Evolutionary conservation across 2,329 filamentous ascomycete genomes (phyloP).

Genomic region (Septoria petroselini): DNA sequence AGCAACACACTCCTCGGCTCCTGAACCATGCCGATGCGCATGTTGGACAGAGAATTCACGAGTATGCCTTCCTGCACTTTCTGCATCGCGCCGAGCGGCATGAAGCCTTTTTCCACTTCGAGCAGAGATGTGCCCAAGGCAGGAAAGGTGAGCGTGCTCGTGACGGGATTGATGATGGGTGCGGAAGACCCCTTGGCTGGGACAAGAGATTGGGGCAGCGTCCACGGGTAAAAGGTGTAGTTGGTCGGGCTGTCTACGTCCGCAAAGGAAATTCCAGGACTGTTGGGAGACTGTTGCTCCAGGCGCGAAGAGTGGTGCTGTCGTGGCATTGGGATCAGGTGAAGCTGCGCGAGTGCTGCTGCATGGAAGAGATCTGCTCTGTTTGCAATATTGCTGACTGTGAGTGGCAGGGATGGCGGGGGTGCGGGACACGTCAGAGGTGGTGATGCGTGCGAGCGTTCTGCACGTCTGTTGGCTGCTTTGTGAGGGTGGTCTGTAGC

Average conservation of each 20-base stretch:
- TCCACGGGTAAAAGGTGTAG: conserved; percentile 90
- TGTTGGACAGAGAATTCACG: conserved; percentile 58
- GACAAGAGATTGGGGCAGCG: conserved; percentile 71
- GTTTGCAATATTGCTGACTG: conserved; percentile 74
- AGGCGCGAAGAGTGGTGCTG: conserved; percentile 44
- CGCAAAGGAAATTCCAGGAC: conserved; percentile 53
- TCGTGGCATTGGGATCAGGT: conserved; percentile 60
- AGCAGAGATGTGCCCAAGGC: conserved; percentile 38
- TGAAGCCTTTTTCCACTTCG: conserved; percentile 20
- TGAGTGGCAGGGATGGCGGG: conserved; percentile 60
- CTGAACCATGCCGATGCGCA: conserved; percentile 65
- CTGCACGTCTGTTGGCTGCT: conserved; percentile 1
- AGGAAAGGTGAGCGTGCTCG: conserved; percentile 68
- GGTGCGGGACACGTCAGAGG: conserved; percentile 65
- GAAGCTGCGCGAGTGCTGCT: conserved; percentile 76
- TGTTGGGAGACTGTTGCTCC: conserved; percentile 48
- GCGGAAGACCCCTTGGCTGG: conserved; percentile 75
- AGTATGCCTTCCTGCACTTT: conserved; percentile 59
- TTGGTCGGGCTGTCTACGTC: conserved; percentile 64
- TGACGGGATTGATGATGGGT: conserved; percentile 65
- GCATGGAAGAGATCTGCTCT: conserved; percentile 84
- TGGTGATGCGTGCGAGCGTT: conserved; percentile 18
- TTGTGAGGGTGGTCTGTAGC: not conserved
- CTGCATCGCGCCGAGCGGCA: conserved; percentile 48
- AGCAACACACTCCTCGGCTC: conserved; percentile 50